Conservation (phyloP, 2,329 filamentous ascomycete genomes). For the Balansia obtecta region DNA sequence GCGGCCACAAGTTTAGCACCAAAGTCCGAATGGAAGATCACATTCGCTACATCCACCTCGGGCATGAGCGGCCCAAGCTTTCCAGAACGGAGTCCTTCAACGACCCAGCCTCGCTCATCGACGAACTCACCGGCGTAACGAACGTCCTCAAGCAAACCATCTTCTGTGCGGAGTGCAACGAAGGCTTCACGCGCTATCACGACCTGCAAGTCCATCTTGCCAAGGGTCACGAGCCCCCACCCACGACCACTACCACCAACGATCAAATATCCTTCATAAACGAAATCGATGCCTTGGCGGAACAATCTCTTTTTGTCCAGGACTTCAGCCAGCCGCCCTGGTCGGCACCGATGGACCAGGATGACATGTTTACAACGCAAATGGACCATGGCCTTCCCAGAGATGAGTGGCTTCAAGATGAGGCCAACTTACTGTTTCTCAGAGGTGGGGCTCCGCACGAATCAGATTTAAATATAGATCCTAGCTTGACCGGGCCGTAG, state of each 20-base stretch:
- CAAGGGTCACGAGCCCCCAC: conserved; percentile 13
- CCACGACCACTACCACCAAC: conserved; percentile 2
- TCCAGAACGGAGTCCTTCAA: conserved; percentile 10
- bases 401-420: conserved; percentile 31
- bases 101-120: conserved; percentile 21
- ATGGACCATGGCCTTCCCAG: conserved; percentile 20
- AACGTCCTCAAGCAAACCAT: conserved; percentile 30
- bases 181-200: conserved; percentile 36
- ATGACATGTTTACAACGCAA: conserved; percentile 22
- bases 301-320: conserved; percentile 12
- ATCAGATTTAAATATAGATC: conserved; percentile 19
- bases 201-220: conserved; percentile 36
- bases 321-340: conserved; percentile 12
- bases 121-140: conserved; percentile 29
- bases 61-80: conserved; percentile 32
- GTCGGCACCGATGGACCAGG: conserved; percentile 14
- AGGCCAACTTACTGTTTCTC: conserved; percentile 30
- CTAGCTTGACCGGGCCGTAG: conserved; percentile 14
- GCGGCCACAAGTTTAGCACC: conserved; percentile 61
- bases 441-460: conserved; percentile 14
- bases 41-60: conserved; percentile 66
- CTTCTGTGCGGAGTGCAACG: conserved; percentile 31
- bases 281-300: conserved; percentile 7
- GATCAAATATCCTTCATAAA: conserved; percentile 15
- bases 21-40: conserved; percentile 77